Evolutionary conservation across 2,329 filamentous ascomycete species (phyloP), one percentile per base, ranked within the genome.

Genomic region (Ascochyta pisi): DNA sequence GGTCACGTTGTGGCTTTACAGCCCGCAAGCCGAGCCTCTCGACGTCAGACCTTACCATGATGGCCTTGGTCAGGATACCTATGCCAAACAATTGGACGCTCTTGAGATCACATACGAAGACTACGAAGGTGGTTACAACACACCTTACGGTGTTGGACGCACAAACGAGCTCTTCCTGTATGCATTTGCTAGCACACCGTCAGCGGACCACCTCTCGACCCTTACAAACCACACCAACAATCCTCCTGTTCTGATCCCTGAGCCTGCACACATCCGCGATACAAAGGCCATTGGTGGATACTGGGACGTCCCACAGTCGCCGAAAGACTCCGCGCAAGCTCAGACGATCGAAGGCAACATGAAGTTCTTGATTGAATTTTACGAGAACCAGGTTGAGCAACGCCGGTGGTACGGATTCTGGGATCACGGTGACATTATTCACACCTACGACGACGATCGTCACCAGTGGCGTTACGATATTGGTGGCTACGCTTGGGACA

Each of bases 401-500:
- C 79, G 83, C 2, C 74, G 81, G 10, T 88, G 85, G 85, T 88
- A 87, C 60, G 86, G 86, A 0, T 87, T 87, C 74, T 82, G 81
- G 69, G 84, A 88, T 56, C 78, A 86, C 50, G 86, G 86, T 2
- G 86, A 88, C 60, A 78, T 88, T 37, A 84, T 85, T 78, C 86
- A 88, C 62, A 83, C 84, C 0, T 88, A 88, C 57, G 85, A 88
- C 46, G 60, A 68, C 0, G 81, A 86, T 65, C 76, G 85, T 4
- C 85, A 87, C 58, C 78, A 77, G 0, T 88, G 86, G 86, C 79
- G 84, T 1, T 88, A 87, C 52, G 86, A 88, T 41, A 70, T 88
- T 16, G 86, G 86, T 3, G 86, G 86, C 0, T 88, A 84, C 54
- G 85, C 84, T 0, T 88, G 86, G 86, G 85, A 87, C 44, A 88